Conservation (phyloP, 768 basidiomycete species). For the Leccinum truebloodii region DNA sequence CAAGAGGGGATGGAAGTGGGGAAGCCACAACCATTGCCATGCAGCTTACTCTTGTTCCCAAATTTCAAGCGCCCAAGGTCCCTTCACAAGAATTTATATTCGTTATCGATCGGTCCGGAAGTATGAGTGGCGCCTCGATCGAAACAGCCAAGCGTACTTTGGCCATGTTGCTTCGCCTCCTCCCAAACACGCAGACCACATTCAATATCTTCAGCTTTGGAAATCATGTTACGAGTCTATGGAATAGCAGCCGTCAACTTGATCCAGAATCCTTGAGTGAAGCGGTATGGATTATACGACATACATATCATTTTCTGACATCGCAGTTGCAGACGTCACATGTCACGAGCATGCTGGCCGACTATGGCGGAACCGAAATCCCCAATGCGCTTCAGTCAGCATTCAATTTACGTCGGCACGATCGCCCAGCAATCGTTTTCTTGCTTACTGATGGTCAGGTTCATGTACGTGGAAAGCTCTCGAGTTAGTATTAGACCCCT, state of each 20-base stretch:
- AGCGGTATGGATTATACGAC: constrained; percentile 35
- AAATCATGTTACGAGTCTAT: constrained; percentile 28
- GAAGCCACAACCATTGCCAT: constrained; percentile 42
- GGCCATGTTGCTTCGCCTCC: constrained; percentile 46
- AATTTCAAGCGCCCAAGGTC: constrained; percentile 44
- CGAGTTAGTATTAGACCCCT: background rate
- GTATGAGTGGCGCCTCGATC: constrained; percentile 47
- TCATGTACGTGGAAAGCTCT: constrained; percentile 9
- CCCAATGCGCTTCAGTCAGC: constrained; percentile 40
- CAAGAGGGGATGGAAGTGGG: constrained; percentile 4
- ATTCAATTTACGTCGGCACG: constrained; percentile 34
- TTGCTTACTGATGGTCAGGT: constrained; percentile 62
- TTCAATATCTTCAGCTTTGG: constrained; percentile 69
- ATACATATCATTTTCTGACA: constrained; percentile 9
- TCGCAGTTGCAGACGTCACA: constrained; percentile 36
- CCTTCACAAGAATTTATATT: constrained; percentile 59
- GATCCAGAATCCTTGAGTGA: constrained; percentile 28
- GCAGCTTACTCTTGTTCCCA: constrained; percentile 57
- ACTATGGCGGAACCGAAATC: constrained; percentile 56
- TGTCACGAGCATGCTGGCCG: constrained; percentile 41
- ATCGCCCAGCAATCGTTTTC: constrained; percentile 50
- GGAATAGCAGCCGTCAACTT: constrained; percentile 37
- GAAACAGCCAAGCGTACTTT: constrained; percentile 51
- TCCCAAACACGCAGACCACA: constrained; percentile 41
- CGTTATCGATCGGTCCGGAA: constrained; percentile 58